These are phyloP conservation scores for Penicillium paneum DNA, from an alignment of 2,329 filamentous ascomycete species.

Conservation along the genomic window DNA sequence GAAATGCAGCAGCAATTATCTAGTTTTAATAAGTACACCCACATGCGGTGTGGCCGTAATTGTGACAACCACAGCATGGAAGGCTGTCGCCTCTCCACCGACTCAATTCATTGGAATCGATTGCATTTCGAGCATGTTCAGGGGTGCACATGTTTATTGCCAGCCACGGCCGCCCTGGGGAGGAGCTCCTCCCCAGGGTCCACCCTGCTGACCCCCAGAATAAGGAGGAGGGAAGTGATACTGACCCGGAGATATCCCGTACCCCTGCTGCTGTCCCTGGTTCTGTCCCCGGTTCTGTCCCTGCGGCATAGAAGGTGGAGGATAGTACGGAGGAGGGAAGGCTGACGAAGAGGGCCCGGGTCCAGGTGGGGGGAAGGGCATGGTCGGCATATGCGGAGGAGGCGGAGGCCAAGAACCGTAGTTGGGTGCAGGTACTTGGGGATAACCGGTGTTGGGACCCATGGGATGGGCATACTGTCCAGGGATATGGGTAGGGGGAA, in stretches of 20 bases:
- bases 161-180: slow-evolving; percentile 13
- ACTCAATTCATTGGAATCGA: background rate
- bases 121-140: background rate
- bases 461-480: slow-evolving; percentile 9
- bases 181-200: slow-evolving; percentile 17
- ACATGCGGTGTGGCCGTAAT: background rate
- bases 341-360: slow-evolving; percentile 18
- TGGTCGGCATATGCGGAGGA: slow-evolving; percentile 29
- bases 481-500: slow-evolving; percentile 7
- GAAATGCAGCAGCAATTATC: background rate
- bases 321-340: slow-evolving; percentile 29
- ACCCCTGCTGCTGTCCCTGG: slow-evolving; percentile 13
- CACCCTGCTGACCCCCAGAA: slow-evolving; percentile 21
- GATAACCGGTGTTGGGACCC: slow-evolving; percentile 16
- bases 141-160: slow-evolving; percentile 7
- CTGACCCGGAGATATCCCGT: slow-evolving; percentile 30
- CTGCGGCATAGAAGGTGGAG: slow-evolving; percentile 14
- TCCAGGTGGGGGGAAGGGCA: slow-evolving; percentile 19
- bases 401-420: slow-evolving; percentile 38
- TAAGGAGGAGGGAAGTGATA: slow-evolving; percentile 36
- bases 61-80: background rate
- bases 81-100: background rate
- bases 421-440: slow-evolving; percentile 33
- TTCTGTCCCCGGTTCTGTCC: slow-evolving; percentile 15
- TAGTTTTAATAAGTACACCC: background rate